Evolutionary conservation across 179 eudicot species (phyloP).

Genomic region (Silene vulgaris): DNA sequence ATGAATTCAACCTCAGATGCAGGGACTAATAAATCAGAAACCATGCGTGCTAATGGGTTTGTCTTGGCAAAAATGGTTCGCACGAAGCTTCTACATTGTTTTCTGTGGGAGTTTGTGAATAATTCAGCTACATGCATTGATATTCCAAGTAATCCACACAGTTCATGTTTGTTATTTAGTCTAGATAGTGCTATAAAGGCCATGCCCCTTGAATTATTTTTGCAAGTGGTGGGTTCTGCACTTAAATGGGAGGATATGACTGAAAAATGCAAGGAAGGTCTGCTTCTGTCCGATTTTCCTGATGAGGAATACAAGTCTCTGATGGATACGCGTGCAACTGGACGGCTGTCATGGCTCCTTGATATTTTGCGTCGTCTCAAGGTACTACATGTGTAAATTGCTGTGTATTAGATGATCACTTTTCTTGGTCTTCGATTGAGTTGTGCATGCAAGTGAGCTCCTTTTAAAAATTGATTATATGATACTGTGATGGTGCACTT

Average conservation of each 20-base stretch:
- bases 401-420: neutral
- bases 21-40: slow-evolving; percentile 51
- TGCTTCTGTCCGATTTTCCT: slow-evolving; percentile 74
- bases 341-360: slow-evolving; percentile 66
- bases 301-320: slow-evolving; percentile 58
- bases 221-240: slow-evolving; percentile 78
- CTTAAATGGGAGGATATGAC: slow-evolving; percentile 60
- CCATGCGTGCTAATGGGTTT: slow-evolving; percentile 81
- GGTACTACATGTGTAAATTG: slow-evolving; percentile 34
- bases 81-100: slow-evolving; percentile 64
- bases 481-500: no score
- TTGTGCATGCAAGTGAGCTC: neutral
- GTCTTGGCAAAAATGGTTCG: slow-evolving; percentile 89
- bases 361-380: slow-evolving; percentile 74
- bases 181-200: slow-evolving; percentile 69
- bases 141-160: slow-evolving; percentile 63
- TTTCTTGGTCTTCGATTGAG: slow-evolving; percentile 19
- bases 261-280: slow-evolving; percentile 64
- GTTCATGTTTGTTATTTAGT: slow-evolving; percentile 56
- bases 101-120: slow-evolving; percentile 63
- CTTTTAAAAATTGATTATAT: no score
- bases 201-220: slow-evolving; percentile 83
- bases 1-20: slow-evolving; percentile 34
- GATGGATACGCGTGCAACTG: slow-evolving; percentile 73
- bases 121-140: slow-evolving; percentile 44